Percentiles rank a stretch among this genome's conserved stretches.
These are phyloP conservation scores for Leccinum ochraceum DNA, from an alignment of 768 basidiomycete genomes.

Conservation along the genomic window DNA sequence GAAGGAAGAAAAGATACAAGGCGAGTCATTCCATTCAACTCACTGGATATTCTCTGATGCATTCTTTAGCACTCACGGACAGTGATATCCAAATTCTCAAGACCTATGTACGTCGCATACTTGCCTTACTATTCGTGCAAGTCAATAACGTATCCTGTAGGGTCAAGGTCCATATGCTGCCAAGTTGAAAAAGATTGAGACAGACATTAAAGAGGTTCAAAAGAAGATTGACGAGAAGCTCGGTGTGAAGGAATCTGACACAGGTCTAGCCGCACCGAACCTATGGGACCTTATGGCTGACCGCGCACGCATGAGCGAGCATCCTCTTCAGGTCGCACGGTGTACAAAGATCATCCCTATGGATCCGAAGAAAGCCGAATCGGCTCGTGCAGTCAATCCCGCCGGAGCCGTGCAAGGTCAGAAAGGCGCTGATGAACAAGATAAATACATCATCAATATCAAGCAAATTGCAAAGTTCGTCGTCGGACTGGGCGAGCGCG, in stretches of 20 bases:
- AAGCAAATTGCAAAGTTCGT: conserved; percentile 99
- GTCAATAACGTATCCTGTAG: conserved; percentile 41
- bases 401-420: conserved; percentile 78
- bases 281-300: conserved; percentile 97
- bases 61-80: conserved; percentile 80
- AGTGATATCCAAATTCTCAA: conserved; percentile 99
- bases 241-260: conserved; percentile 98
- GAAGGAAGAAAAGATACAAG: conserved; percentile 92
- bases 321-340: conserved; percentile 93
- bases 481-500: conserved; percentile 93
- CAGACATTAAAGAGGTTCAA: conserved; percentile 94
- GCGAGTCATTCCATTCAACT: conserved; percentile 41
- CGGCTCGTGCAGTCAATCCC: conserved; percentile 77
- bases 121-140: neutral
- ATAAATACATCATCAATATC: conserved; percentile 99
- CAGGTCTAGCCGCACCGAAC: conserved; percentile 94
- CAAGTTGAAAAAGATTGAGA: conserved; percentile 84
- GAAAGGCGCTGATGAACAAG: conserved; percentile 98
- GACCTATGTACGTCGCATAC: conserved; percentile 73
- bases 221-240: conserved; percentile 98
- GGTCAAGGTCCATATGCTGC: conserved; percentile 97
- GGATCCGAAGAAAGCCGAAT: conserved; percentile 72
- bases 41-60: conserved; percentile 8
- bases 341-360: conserved; percentile 98
- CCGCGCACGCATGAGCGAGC: conserved; percentile 87